phyloP scores from a whole-genome alignment of 805 yeast genomes.

The Starmerella stigmatis region DNA sequence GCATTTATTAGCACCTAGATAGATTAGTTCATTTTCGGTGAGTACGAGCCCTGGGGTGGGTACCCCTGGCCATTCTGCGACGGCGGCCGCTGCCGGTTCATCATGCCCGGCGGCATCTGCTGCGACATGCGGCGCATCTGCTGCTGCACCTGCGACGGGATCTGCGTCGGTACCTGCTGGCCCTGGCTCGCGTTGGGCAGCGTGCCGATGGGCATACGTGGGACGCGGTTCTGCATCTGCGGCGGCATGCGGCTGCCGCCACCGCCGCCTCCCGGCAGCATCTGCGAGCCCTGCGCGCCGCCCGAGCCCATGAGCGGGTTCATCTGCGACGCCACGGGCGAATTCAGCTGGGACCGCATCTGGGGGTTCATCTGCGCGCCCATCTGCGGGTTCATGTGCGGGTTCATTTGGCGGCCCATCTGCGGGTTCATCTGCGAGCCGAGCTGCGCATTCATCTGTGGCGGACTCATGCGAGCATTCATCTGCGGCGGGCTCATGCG shows the following conservation, averaged over 20 bases:
- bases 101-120: slow-evolving; percentile 17
- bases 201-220: slow-evolving; percentile 3
- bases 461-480: slow-evolving; percentile 8
- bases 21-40: neutral
- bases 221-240: neutral
- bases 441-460: slow-evolving; percentile 12
- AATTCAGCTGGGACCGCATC: slow-evolving; percentile 7
- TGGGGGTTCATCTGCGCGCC: slow-evolving; percentile 1
- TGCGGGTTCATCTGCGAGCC: slow-evolving; percentile 4
- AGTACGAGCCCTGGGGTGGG: slow-evolving; percentile 7
- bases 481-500: slow-evolving; percentile 6
- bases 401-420: slow-evolving; percentile 2
- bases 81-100: slow-evolving; percentile 11
- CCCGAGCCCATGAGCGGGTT: slow-evolving; percentile 8
- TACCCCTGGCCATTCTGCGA: slow-evolving; percentile 9
- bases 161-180: slow-evolving; percentile 17
- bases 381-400: slow-evolving; percentile 5
- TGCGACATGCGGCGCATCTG: slow-evolving; percentile 6
- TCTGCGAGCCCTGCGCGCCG: neutral
- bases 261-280: no score
- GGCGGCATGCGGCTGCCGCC: neutral
- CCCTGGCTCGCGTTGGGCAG: slow-evolving; percentile 3
- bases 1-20: no score
- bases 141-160: slow-evolving; percentile 16
- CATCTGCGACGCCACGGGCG: slow-evolving; percentile 6